These are phyloP conservation scores for Diversispora eburnea DNA, from an alignment of 192 early-diverging fungal genomes.

Conservation along the genomic window DNA sequence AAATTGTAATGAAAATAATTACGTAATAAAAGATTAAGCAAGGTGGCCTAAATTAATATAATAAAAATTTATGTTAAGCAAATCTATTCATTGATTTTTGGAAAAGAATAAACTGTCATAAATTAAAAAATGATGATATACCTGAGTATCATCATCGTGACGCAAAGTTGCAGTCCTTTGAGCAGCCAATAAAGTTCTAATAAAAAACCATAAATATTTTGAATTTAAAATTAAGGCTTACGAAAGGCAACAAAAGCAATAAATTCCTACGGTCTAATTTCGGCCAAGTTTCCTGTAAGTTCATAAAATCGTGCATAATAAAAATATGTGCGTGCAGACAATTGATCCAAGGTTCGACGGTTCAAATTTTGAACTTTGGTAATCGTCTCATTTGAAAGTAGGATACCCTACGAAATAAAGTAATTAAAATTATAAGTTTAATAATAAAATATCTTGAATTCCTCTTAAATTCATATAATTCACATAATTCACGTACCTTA, in stretches of 20 bases:
- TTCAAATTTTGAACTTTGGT: slow-evolving; percentile 64
- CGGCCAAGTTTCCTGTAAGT: slow-evolving; percentile 62
- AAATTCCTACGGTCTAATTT: slow-evolving; percentile 66
- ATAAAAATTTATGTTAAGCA: background rate
- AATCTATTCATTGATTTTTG: background rate
- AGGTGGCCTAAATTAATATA: slow-evolving; percentile 57
- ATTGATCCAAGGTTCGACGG: slow-evolving; percentile 85
- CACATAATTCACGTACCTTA: slow-evolving; percentile 44
- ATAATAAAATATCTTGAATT: no score
- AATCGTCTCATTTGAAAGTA: slow-evolving; percentile 64
- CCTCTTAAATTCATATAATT: no score
- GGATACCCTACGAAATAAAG: slow-evolving; percentile 51
- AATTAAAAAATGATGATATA: slow-evolving; percentile 23
- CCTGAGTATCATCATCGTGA: slow-evolving; percentile 87
- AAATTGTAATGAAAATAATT: slow-evolving; percentile 93
- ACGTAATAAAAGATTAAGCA: slow-evolving; percentile 88
- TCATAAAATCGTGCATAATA: slow-evolving; percentile 93
- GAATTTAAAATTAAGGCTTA: background rate
- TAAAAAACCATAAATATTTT: slow-evolving; percentile 3
- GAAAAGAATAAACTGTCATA: background rate
- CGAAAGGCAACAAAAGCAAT: slow-evolving; percentile 1
- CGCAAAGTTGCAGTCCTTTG: slow-evolving; percentile 89
- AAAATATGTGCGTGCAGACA: slow-evolving; percentile 88
- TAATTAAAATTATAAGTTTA: background rate
- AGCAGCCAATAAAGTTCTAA: slow-evolving; percentile 69